Percentiles rank a stretch among this genome's conserved stretches.
Evolutionary conservation across 805 yeast genomes (phyloP).

Genomic region (Candida palmyrensis): DNA sequence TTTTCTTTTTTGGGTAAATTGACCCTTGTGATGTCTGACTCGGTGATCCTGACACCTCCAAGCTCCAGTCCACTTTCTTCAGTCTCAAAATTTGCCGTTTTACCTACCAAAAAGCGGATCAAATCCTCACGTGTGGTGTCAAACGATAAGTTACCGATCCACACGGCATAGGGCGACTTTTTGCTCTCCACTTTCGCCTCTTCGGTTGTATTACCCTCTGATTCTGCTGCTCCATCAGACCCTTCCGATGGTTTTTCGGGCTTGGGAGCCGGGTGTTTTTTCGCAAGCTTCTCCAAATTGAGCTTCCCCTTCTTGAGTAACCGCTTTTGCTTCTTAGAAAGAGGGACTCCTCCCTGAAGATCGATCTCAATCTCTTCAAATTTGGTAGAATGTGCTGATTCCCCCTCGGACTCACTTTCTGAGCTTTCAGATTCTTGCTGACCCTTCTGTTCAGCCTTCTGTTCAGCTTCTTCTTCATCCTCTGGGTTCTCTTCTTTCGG

Average conservation of each 20-base stretch:
- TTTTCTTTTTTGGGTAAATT: slow-evolving; percentile 74
- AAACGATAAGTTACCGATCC: slow-evolving; percentile 92
- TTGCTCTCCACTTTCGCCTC: slow-evolving; percentile 24
- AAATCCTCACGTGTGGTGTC: slow-evolving; percentile 78
- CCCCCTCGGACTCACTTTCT: slow-evolving; percentile 34
- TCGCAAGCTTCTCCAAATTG: slow-evolving; percentile 50
- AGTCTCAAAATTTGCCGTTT: slow-evolving; percentile 36
- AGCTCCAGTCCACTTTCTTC: slow-evolving; percentile 19
- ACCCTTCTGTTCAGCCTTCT: slow-evolving; percentile 8
- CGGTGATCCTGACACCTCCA: slow-evolving; percentile 37
- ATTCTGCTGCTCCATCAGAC: too few relatives aligned
- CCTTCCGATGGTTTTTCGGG: too few relatives aligned
- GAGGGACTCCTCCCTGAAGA: slow-evolving; percentile 65
- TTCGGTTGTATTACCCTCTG: too few relatives aligned
- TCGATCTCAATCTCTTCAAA: slow-evolving; percentile 65
- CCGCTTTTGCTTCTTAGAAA: slow-evolving; percentile 90
- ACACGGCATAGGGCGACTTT: slow-evolving; percentile 66
- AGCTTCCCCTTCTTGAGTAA: slow-evolving; percentile 76
- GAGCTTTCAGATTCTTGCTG: slow-evolving; percentile 15
- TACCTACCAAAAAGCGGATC: slow-evolving; percentile 55
- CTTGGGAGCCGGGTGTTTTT: slow-evolving; percentile 32
- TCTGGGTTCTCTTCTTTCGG: too few relatives aligned
- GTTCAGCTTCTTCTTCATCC: slow-evolving; percentile 11
- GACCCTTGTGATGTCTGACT: slow-evolving; percentile 63
- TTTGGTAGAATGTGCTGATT: slow-evolving; percentile 26